A percentile compares a stretch with the other conserved stretches of the same genome.
phyloP scores from a whole-genome alignment of 2,329 filamentous ascomycete species.

The Colletotrichum caudatum region DNA sequence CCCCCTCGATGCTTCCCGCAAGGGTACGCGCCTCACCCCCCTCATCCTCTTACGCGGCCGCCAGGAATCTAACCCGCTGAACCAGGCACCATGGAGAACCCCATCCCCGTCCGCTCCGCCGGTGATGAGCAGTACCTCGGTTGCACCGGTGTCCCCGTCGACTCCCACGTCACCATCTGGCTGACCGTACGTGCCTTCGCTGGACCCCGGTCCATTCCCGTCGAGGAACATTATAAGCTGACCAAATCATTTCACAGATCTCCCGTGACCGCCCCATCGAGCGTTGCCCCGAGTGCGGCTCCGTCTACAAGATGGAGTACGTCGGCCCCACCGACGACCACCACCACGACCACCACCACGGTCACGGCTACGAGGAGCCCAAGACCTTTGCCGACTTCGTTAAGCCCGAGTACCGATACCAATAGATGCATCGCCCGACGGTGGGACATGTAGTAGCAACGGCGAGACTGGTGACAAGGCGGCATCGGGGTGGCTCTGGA shows the following conservation, averaged over 20 bases:
- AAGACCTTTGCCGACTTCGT: conserved; percentile 98
- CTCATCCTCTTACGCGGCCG: background rate
- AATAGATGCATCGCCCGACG: conserved; percentile 48
- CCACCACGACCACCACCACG: conserved; percentile 66
- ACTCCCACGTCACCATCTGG: conserved; percentile 93
- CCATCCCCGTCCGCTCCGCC: conserved; percentile 89
- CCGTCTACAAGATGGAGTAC: conserved; percentile 98
- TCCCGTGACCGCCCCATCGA: conserved; percentile 90
- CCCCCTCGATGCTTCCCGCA: conserved; percentile 90
- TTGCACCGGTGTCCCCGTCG: conserved; percentile 93
- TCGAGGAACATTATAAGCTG: conserved; percentile 2
- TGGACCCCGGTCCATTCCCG: conserved; percentile 34
- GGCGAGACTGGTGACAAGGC: conserved; percentile 28
- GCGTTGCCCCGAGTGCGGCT: conserved; percentile 97
- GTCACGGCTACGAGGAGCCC: conserved; percentile 80
- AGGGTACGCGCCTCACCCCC: conserved; percentile 65
- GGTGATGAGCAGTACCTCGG: conserved; percentile 97
- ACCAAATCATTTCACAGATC: conserved; percentile 64
- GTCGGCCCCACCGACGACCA: conserved; percentile 83
- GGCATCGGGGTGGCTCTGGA: conserved; percentile 39
- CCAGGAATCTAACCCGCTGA: conserved; percentile 43
- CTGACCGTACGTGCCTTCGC: conserved; percentile 75
- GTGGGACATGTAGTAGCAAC: conserved; percentile 31
- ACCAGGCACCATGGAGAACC: conserved; percentile 86
- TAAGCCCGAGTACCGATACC: conserved; percentile 92